phyloP scores from a whole-genome alignment of 1,284 basidiomycete genomes.

The Irpex sp. region DNA sequence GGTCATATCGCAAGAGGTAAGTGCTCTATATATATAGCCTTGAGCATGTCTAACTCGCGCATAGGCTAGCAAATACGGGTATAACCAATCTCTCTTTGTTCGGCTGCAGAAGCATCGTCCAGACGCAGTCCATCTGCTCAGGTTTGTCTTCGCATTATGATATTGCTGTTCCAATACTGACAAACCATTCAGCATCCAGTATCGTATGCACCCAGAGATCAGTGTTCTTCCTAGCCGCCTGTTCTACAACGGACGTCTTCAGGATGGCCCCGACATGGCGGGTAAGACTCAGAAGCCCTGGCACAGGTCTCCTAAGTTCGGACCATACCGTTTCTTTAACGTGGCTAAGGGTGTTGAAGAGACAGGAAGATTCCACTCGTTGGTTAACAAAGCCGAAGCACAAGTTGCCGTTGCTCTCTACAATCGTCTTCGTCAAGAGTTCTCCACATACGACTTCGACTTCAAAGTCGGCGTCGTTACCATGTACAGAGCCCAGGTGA shows the following conservation, averaged over 20 bases:
- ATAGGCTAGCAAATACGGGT: conserved; percentile 74
- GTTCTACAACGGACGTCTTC: conserved; percentile 83
- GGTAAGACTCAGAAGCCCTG: conserved; percentile 81
- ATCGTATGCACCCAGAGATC: conserved; percentile 99
- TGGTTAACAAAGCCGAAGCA: conserved; percentile 79
- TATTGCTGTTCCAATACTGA: neutral
- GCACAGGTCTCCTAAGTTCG: conserved; percentile 81
- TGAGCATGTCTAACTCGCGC: neutral
- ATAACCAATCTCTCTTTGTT: conserved; percentile 94
- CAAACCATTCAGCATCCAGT: conserved; percentile 75
- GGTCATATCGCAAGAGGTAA: conserved; percentile 82
- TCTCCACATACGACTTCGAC: conserved; percentile 61
- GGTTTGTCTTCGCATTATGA: conserved; percentile 41
- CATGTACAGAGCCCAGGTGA: conserved; percentile 93
- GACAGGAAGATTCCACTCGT: conserved; percentile 52
- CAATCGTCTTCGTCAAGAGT: conserved; percentile 68
- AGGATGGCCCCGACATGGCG: conserved; percentile 90
- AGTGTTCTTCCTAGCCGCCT: conserved; percentile 85
- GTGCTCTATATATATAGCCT: conserved; percentile 10
- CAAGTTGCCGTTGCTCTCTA: conserved; percentile 81
- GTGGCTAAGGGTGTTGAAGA: conserved; percentile 60
- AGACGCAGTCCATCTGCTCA: conserved; percentile 86
- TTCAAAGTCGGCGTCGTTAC: conserved; percentile 88
- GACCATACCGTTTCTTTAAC: conserved; percentile 89
- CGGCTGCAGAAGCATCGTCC: conserved; percentile 81